Evolutionary conservation across 2,329 filamentous ascomycete genomes (phyloP).

Genomic region (Curvularia lunata): DNA sequence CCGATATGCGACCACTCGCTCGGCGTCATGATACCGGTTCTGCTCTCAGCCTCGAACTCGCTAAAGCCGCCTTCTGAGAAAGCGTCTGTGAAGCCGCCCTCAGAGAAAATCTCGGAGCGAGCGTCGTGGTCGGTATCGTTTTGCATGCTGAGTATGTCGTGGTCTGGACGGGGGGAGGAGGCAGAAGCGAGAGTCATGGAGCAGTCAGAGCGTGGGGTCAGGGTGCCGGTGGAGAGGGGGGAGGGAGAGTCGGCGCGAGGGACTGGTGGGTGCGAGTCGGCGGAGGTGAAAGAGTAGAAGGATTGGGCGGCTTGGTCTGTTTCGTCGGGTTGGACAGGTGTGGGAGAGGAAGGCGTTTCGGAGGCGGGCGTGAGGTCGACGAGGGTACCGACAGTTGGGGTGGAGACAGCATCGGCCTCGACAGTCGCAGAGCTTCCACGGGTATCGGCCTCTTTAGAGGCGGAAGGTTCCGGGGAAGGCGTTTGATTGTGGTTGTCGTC

Average conservation of each 20-base stretch:
- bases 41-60: slow-evolving; percentile 28
- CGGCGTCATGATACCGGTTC: slow-evolving; percentile 45
- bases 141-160: slow-evolving; percentile 39
- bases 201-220: slow-evolving; percentile 49
- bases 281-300: slow-evolving; percentile 47
- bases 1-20: slow-evolving; percentile 51
- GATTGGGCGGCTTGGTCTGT: slow-evolving; percentile 39
- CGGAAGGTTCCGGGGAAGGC: slow-evolving; percentile 36
- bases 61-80: slow-evolving; percentile 45
- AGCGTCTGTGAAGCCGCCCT: slow-evolving; percentile 47
- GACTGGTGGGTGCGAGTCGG: slow-evolving; percentile 21
- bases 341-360: slow-evolving; percentile 28
- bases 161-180: slow-evolving; percentile 5
- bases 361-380: slow-evolving; percentile 44
- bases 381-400: slow-evolving; percentile 28
- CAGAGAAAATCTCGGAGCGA: slow-evolving; percentile 45
- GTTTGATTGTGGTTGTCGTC: slow-evolving; percentile 47
- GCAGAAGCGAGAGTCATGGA: slow-evolving; percentile 38
- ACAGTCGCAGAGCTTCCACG: slow-evolving; percentile 43
- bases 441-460: slow-evolving; percentile 32
- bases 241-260: slow-evolving; percentile 8
- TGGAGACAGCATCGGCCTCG: slow-evolving; percentile 20
- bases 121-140: slow-evolving; percentile 45
- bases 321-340: slow-evolving; percentile 17
- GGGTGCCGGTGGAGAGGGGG: slow-evolving; percentile 43